Conservation (phyloP, 352 stramenopile genomes). For the Globisporangium sylvaticum region DNA sequence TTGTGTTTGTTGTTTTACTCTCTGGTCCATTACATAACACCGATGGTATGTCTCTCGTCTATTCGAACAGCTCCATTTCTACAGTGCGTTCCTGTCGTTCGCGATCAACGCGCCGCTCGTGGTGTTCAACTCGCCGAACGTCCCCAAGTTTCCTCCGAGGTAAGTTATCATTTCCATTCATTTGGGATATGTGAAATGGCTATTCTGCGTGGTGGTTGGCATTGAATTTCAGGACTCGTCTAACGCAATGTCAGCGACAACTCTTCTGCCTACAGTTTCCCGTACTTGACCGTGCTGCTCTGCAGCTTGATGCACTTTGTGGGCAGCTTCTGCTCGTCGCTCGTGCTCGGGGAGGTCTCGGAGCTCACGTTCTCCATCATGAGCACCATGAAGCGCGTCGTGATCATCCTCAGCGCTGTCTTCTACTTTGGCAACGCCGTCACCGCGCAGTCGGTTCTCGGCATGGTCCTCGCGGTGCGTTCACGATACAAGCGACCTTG, state of each 20-base stretch:
- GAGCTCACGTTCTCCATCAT: slow-evolving; percentile 90
- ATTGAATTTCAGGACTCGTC: neutral
- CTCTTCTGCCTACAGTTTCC: slow-evolving; percentile 40
- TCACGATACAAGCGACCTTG: neutral
- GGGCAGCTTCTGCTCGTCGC: slow-evolving; percentile 74
- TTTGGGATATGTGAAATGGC: neutral
- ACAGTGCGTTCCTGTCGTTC: slow-evolving; percentile 80
- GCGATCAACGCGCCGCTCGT: slow-evolving; percentile 80
- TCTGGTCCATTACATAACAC: no score
- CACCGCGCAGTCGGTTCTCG: slow-evolving; percentile 56
- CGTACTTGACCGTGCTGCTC: slow-evolving; percentile 63
- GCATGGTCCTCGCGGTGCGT: slow-evolving; percentile 69
- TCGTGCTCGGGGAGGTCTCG: slow-evolving; percentile 81
- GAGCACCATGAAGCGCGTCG: slow-evolving; percentile 87
- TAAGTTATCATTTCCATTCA: slow-evolving; percentile 4
- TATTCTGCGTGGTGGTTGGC: neutral
- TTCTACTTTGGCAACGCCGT: slow-evolving; percentile 85
- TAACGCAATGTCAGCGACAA: slow-evolving; percentile 11
- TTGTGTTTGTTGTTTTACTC: neutral
- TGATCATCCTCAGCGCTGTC: slow-evolving; percentile 83
- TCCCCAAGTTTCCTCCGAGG: slow-evolving; percentile 51
- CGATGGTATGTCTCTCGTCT: no score
- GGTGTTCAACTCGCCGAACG: slow-evolving; percentile 42
- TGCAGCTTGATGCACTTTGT: slow-evolving; percentile 86
- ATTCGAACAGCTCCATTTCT: slow-evolving; percentile 73